These are phyloP conservation scores for Nothopassalora personata DNA, from an alignment of 2,329 filamentous ascomycete species.

Conservation along the genomic window DNA sequence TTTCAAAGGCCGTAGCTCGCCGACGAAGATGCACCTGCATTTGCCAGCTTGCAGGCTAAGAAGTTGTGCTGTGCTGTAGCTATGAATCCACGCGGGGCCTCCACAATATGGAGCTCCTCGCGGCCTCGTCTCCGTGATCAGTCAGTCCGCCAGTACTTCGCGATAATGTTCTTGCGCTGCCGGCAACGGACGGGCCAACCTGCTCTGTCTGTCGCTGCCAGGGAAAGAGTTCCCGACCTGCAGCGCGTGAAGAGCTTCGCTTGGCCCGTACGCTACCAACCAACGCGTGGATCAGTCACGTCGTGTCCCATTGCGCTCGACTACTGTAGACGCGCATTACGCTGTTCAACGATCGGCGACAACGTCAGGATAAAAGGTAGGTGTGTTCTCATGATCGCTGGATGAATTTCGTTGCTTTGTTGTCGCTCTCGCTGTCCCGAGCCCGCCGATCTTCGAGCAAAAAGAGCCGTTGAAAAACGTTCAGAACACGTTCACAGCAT, in stretches of 20 bases:
- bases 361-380: conserved; percentile 1
- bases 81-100: neutral
- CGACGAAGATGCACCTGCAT: neutral
- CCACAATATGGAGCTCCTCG: neutral
- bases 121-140: neutral
- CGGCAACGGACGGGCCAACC: neutral
- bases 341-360: conserved; percentile 2
- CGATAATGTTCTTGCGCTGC: neutral
- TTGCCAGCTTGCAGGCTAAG: neutral
- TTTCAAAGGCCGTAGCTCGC: neutral
- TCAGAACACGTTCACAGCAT: neutral
- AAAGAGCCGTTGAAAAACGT: neutral
- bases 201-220: neutral
- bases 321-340: conserved; percentile 11
- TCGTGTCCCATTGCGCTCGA: conserved; percentile 5
- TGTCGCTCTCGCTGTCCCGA: neutral
- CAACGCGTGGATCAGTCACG: conserved; percentile 3
- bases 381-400: neutral
- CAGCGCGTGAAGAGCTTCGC: conserved; percentile 1
- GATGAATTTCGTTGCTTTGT: neutral
- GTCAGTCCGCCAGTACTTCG: neutral
- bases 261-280: neutral
- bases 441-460: neutral
- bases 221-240: neutral
- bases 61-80: too few relatives aligned